A percentile compares a stretch with the other conserved stretches of the same genome.
phyloP scores from a whole-genome alignment of 1,284 basidiomycete species.

The Austropuccinia psidii region DNA sequence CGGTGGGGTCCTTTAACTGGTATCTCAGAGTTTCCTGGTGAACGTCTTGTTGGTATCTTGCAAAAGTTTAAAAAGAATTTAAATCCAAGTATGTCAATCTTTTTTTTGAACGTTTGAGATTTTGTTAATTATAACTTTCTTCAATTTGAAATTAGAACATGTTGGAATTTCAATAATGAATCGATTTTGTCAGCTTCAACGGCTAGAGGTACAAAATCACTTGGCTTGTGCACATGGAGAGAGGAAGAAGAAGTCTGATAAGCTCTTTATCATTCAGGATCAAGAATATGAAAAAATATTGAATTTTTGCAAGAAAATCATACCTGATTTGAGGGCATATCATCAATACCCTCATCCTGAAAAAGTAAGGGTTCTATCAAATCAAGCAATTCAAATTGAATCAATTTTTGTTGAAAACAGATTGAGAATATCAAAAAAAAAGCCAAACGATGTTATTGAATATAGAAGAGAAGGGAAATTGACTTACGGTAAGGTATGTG shows the following conservation, averaged over 20 bases:
- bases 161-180: neutral
- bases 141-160: neutral
- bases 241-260: neutral
- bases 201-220: neutral
- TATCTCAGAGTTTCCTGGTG: slow-evolving; percentile 32
- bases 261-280: neutral
- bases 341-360: neutral
- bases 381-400: neutral
- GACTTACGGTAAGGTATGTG: neutral
- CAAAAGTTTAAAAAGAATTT: slow-evolving; percentile 11
- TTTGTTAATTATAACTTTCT: too few species aligned
- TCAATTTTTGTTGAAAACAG: neutral
- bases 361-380: neutral
- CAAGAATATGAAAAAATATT: neutral
- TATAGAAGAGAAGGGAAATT: neutral
- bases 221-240: neutral
- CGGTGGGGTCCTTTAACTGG: too few species aligned
- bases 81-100: too few species aligned
- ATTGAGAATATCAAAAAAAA: neutral
- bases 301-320: neutral
- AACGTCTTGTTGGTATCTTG: slow-evolving; percentile 20
- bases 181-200: slow-evolving; percentile 1
- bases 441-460: slow-evolving; percentile 5
- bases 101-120: too few species aligned
- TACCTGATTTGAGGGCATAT: neutral